These are phyloP conservation scores for Heimioporus sp. DNA, from an alignment of 768 basidiomycete species.

Conservation along the genomic window DNA sequence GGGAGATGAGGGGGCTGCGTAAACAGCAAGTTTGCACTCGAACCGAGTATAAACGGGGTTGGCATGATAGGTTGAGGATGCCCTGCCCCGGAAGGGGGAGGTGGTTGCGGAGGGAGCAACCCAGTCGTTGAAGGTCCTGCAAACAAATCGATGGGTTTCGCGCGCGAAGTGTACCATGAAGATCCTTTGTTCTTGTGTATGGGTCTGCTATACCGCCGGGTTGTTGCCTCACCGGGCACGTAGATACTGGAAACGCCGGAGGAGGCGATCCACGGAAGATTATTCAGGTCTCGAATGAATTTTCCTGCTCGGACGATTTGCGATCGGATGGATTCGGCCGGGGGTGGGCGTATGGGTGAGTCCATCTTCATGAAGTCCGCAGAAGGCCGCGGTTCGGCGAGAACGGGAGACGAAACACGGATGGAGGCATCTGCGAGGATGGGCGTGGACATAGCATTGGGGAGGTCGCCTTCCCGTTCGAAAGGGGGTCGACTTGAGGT, in stretches of 20 bases:
- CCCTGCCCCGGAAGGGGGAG: not conserved
- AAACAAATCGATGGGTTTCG: conserved; percentile 28
- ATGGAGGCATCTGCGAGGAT: conserved; percentile 25
- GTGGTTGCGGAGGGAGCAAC: conserved; percentile 20
- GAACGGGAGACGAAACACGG: conserved; percentile 34
- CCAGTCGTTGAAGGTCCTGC: conserved; percentile 33
- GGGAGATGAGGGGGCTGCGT: conserved; percentile 14
- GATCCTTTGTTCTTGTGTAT: conserved; percentile 24
- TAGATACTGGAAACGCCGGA: conserved; percentile 49
- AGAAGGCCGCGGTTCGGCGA: conserved; percentile 40
- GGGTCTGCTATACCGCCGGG: conserved; percentile 28
- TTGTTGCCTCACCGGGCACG: conserved; percentile 37
- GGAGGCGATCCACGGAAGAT: conserved; percentile 46
- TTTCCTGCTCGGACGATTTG: conserved; percentile 37
- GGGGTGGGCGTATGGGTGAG: conserved; percentile 38
- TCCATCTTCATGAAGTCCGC: conserved; percentile 52
- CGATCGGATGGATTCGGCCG: conserved; percentile 32
- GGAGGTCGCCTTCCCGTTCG: conserved; percentile 19
- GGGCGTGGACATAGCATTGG: conserved; percentile 30
- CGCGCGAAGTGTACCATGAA: conserved; percentile 29
- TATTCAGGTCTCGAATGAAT: conserved; percentile 38
- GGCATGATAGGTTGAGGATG: conserved; percentile 9
- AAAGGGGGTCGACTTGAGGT: conserved; percentile 24
- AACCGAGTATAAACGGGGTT: conserved; percentile 31
- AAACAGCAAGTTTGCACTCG: conserved; percentile 30